Base-by-base conservation (phyloP, 2,329 filamentous ascomycete species). In the Cytospora leucostoma region DNA sequence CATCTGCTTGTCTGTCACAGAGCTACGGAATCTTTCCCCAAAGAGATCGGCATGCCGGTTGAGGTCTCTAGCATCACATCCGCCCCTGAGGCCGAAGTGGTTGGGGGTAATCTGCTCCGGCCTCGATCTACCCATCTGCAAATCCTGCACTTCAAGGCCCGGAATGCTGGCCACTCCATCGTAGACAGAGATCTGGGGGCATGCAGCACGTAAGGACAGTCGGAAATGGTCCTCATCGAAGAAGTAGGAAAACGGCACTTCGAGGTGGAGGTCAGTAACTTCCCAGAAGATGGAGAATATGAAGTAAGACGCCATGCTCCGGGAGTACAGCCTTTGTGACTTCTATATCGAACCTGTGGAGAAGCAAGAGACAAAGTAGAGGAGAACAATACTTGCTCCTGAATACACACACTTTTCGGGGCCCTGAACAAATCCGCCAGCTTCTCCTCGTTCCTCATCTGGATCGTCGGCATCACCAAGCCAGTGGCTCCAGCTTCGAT, bases 151-250 rank as follows among this genome's bases (percentile, higher is more conserved):
- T 21, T 35, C 69, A 5, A 71, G 69, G 44, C 76, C 69, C 1
- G 79, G 78, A 35, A 83, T 74, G 40, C 76, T 72, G 8, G 71
- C 70, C 2, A 74, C 66, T 1, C 70, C 68, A 60, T 77, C 70
- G 67, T 79, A 80, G 34, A 82, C 66, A 2, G 71, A 74, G 55
- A 83, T 77, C 65, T 78, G 75, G 0, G 79, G 79, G 62, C 80
- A 83, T 38, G 72, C 73, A 3, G 66, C 63, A 5, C 61, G 61
- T 56, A 82, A 72, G 13, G 73, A 72, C 19, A 70, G 62, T 33
- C 74, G 75, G 70, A 83, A 82, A 68, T 80, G 78, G 13, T 70
- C 65, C 59, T 78, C 75, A 67, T 82, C 78, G 56, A 82, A 82
- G 69, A 82, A 81, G 67, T 81, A 82, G 53, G 70, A 68, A 60